These are phyloP conservation scores for Caloboletus firmus DNA, from an alignment of 1,284 basidiomycete genomes.

Conservation along the genomic window DNA sequence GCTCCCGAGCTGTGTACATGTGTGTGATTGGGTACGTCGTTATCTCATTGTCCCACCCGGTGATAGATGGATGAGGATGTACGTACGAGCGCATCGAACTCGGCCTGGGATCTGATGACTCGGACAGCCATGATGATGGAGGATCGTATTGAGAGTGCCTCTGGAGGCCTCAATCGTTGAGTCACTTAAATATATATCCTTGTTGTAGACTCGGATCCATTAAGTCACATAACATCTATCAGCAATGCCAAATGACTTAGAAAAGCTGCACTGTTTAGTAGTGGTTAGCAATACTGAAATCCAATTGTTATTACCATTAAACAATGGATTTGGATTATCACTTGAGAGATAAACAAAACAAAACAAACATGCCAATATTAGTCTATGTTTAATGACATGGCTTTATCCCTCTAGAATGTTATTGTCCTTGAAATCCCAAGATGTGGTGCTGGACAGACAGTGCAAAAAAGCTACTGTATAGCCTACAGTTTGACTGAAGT, in stretches of 20 bases:
- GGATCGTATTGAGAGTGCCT: neutral
- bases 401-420: no score
- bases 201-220: neutral
- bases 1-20: neutral
- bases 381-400: no score
- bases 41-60: neutral
- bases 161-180: neutral
- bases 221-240: neutral
- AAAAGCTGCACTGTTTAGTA: neutral
- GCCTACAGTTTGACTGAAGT: no score
- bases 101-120: neutral
- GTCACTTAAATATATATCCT: neutral
- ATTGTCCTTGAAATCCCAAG: no score
- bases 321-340: no score
- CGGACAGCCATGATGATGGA: conserved; percentile 11
- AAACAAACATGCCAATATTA: no score
- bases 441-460: no score
- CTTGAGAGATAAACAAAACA: no score
- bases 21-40: neutral
- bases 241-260: neutral
- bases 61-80: no score
- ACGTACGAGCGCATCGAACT: conserved; percentile 21
- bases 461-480: no score
- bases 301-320: no score
- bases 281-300: no score